Percentiles rank a stretch among this genome's conserved stretches.
phyloP scores from a whole-genome alignment of 1,139 yeast genomes.

The Candida neerlandica region DNA sequence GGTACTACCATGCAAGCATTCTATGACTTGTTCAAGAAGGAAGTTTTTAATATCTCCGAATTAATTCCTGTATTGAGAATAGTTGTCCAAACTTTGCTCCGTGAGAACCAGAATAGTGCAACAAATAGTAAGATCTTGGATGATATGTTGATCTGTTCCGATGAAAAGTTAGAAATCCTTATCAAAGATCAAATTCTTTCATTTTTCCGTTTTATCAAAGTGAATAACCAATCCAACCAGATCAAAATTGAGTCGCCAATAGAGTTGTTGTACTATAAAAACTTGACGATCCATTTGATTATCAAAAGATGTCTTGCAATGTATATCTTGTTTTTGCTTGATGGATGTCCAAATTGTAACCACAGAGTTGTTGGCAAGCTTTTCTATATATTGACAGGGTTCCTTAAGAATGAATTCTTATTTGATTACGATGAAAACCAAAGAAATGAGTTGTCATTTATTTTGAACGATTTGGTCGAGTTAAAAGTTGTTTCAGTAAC shows the following conservation, averaged over 20 bases:
- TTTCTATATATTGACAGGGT: slow-evolving; percentile 40
- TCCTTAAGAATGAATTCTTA: slow-evolving; percentile 47
- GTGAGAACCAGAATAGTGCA: slow-evolving; percentile 23
- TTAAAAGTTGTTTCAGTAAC: slow-evolving; percentile 17
- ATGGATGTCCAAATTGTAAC: slow-evolving; percentile 16
- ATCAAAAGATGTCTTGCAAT: slow-evolving; percentile 41
- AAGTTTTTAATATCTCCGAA: slow-evolving; percentile 25
- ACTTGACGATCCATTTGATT: slow-evolving; percentile 43
- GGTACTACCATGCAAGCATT: slow-evolving; percentile 42
- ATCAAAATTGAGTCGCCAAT: slow-evolving; percentile 38
- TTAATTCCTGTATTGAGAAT: slow-evolving; percentile 33
- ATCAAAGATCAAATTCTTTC: slow-evolving; percentile 32
- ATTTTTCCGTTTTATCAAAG: slow-evolving; percentile 38
- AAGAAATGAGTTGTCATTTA: slow-evolving; percentile 31
- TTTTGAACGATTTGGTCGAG: slow-evolving; percentile 31
- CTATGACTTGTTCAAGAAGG: slow-evolving; percentile 29
- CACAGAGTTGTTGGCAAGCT: slow-evolving; percentile 29
- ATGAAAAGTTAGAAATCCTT: slow-evolving; percentile 23
- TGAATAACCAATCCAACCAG: slow-evolving; percentile 29
- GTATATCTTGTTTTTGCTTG: slow-evolving; percentile 28
- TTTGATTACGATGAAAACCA: slow-evolving; percentile 45
- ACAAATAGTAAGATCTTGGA: slow-evolving; percentile 26
- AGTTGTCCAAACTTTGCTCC: slow-evolving; percentile 24
- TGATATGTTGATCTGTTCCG: slow-evolving; percentile 18
- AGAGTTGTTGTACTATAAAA: slow-evolving; percentile 49